Percentiles rank a stretch among this genome's conserved stretches.
phyloP scores from a whole-genome alignment of 2,329 filamentous ascomycete species.

The Lojkania enalia region DNA sequence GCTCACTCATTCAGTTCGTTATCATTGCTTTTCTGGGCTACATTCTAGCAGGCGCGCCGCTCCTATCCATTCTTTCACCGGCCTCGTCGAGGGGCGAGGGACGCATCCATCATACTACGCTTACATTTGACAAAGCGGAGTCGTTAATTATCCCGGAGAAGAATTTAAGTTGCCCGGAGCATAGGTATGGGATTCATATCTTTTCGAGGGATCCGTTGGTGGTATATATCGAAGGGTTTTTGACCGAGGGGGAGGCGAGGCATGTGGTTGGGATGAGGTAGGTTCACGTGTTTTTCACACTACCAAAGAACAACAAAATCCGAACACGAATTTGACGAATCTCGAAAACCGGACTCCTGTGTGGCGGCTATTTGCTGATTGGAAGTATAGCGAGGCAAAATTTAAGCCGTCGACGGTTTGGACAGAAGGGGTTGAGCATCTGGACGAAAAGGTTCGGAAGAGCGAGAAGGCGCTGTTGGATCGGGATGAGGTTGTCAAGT shows the following conservation, averaged over 20 bases:
- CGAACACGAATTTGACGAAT: no score
- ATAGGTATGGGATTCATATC: conserved; percentile 51
- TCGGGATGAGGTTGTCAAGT: conserved; percentile 55
- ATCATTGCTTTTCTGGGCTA: conserved; percentile 36
- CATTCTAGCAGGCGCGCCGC: conserved; percentile 42
- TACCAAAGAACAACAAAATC: no score
- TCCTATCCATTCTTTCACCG: conserved; percentile 24
- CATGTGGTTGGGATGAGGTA: conserved; percentile 59
- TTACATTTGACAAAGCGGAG: conserved; percentile 36
- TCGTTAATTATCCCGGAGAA: conserved; percentile 46
- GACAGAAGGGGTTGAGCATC: conserved; percentile 51
- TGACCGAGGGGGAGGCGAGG: conserved; percentile 53
- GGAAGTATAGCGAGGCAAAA: conserved; percentile 48
- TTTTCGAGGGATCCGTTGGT: conserved; percentile 59
- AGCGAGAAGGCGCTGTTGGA: conserved; percentile 54
- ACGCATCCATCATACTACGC: not conserved
- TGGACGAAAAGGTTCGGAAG: conserved; percentile 55
- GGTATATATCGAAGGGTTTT: conserved; percentile 61
- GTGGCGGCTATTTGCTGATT: no score
- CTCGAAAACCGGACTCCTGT: no score
- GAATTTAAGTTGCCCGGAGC: conserved; percentile 43
- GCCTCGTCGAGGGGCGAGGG: not conserved
- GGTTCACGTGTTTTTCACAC: no score
- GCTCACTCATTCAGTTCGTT: conserved; percentile 35
- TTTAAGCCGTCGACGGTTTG: conserved; percentile 60